Evolutionary conservation across 2,329 filamentous ascomycete genomes (phyloP).

Genomic region (Beauveria asiatica): DNA sequence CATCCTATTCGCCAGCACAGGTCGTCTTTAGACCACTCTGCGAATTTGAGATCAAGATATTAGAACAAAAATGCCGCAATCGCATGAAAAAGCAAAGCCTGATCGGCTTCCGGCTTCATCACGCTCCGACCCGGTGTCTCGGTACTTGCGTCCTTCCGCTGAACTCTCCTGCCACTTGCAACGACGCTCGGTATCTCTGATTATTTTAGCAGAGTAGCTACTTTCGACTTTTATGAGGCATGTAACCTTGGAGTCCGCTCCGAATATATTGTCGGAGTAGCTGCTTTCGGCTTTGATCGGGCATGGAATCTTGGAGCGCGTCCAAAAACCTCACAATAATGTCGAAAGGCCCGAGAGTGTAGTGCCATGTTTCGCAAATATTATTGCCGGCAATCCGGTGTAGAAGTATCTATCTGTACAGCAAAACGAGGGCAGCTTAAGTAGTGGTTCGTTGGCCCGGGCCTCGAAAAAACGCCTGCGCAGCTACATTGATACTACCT

Average conservation of each 20-base stretch:
- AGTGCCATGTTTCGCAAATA: not conserved
- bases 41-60: too few relatives aligned
- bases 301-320: not conserved
- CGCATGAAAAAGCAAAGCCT: not conserved
- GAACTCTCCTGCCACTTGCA: not conserved
- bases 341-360: not conserved
- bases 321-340: not conserved
- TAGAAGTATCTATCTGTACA: not conserved
- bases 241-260: too few relatives aligned
- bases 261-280: too few relatives aligned
- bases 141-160: not conserved
- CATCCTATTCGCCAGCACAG: too few relatives aligned
- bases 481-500: not conserved
- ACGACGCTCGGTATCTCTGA: not conserved
- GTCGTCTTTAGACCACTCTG: too few relatives aligned
- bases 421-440: not conserved
- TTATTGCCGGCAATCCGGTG: not conserved
- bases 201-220: not conserved
- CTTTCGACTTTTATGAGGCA: not conserved
- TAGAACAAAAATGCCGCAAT: not conserved
- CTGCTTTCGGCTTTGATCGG: too few relatives aligned
- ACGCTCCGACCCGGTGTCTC: not conserved
- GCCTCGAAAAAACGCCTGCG: not conserved
- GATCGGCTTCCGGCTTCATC: not conserved
- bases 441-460: not conserved